phyloP scores from a whole-genome alignment of 768 basidiomycete genomes.

The Collybia nuda region DNA sequence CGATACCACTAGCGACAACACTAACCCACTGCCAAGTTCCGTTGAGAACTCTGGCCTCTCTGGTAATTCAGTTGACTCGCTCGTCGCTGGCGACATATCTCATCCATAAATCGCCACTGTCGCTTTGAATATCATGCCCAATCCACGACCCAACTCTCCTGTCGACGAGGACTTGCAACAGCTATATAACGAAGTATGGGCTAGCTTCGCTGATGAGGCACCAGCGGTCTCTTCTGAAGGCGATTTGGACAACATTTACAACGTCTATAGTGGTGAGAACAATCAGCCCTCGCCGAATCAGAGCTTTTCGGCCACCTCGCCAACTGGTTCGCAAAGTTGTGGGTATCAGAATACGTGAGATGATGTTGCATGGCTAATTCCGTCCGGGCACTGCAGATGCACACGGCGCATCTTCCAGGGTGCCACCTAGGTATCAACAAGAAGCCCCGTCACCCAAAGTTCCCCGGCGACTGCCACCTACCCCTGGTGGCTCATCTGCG shows the following conservation, averaged over 20 bases:
- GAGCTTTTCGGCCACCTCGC: conserved; percentile 9
- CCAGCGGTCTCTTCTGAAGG: conserved; percentile 25
- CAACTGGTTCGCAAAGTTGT: conserved; percentile 19
- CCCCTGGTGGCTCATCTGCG: conserved; percentile 35
- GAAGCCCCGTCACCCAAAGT: conserved; percentile 20
- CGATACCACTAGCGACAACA: no score
- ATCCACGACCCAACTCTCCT: conserved; percentile 37
- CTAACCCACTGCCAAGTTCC: no score
- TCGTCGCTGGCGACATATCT: conserved; percentile 3
- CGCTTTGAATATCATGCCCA: conserved; percentile 50
- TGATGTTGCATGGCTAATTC: conserved; percentile 4
- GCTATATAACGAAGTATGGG: conserved; percentile 76
- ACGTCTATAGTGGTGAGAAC: conserved; percentile 27
- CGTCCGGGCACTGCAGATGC: conserved; percentile 6
- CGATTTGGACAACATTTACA: conserved; percentile 38
- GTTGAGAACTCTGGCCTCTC: no score
- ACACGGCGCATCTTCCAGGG: conserved; percentile 11
- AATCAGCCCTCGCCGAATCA: conserved; percentile 15
- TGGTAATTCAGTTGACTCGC: background rate
- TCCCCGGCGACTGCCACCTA: conserved; percentile 43
- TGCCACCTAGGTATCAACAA: conserved; percentile 5
- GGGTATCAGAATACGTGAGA: conserved; percentile 7
- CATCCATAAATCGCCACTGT: conserved; percentile 37
- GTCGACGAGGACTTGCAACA: conserved; percentile 72
- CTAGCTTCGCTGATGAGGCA: conserved; percentile 55